These are phyloP conservation scores for Penstemon eatonii DNA, from an alignment of 257 asterid genomes.

Conservation along the genomic window DNA sequence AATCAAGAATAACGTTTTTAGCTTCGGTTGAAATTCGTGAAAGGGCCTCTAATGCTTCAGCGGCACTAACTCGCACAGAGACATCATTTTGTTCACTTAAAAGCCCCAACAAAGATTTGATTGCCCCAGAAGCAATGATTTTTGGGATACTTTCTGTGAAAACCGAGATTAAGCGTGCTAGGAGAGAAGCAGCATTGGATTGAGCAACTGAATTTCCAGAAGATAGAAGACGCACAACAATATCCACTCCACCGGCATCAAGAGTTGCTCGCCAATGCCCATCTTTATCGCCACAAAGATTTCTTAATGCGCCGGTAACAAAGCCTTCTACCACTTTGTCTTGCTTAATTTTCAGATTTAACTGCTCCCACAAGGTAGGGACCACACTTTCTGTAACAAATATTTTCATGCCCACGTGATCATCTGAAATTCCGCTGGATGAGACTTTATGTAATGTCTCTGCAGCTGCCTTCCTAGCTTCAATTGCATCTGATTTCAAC, in stretches of 20 bases:
- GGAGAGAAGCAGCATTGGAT: conserved; percentile 85
- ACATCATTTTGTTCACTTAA: conserved; percentile 61
- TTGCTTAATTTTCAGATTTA: conserved; percentile 50
- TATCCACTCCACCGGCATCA: conserved; percentile 83
- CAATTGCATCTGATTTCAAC: conserved; percentile 64
- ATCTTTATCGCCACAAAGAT: conserved; percentile 85
- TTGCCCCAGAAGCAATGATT: conserved; percentile 68
- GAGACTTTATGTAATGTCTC: conserved; percentile 77
- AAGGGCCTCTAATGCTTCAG: conserved; percentile 81
- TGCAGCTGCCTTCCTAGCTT: conserved; percentile 84
- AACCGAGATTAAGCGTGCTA: conserved; percentile 64
- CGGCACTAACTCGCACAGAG: conserved; percentile 77
- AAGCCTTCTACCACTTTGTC: conserved; percentile 80
- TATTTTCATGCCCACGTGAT: conserved; percentile 78
- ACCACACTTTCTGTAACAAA: conserved; percentile 86
- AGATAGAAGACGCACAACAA: conserved; percentile 66
- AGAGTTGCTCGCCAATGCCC: conserved; percentile 75
- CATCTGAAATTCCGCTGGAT: conserved; percentile 68
- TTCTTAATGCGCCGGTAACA: conserved; percentile 75
- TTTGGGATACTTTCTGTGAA: conserved; percentile 64
- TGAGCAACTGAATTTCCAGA: conserved; percentile 66
- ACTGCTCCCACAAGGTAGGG: conserved; percentile 75
- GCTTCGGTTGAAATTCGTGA: conserved; percentile 66
- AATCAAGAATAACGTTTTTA: conserved; percentile 56
- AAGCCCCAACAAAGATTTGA: conserved; percentile 60